Base-by-base conservation (phyloP, 106 monocot genomes). In the Alisma plantagoaquatica region DNA sequence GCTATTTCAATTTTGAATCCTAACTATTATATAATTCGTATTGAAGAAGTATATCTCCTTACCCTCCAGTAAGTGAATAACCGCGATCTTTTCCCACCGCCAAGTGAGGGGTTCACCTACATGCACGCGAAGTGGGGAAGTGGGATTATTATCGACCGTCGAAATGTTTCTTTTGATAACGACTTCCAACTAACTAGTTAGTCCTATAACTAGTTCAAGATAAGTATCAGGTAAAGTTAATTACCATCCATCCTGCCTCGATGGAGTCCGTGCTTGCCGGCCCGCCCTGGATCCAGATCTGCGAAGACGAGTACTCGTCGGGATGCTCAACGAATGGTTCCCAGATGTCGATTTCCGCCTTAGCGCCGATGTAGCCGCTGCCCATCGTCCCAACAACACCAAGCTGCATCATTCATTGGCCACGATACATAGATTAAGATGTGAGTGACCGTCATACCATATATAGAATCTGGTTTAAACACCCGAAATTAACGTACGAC, bases 221-320 rank as follows among this genome's bases (percentile, higher is more conserved):
- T 29, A 1, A 18, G 6, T 21, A 11, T 54, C 23, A 11, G 31
- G 10, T 33, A 3, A 57, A 23, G 23, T n/a, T n/a, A 17, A 60
- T 53, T 18, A 73, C 73, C 1, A 67, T 56, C 73, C 73, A 73
- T 67, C 73, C 73, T 17, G 32, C 47, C 61, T 73, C 73, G 5
- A 73, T 54, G 47, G 47, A 54, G 52, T 73, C 60, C 0, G 53
- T 29, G 26, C 26, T 14, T 25, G 15, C 60, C 2, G 52, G 66
- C 18, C 73, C 73, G 19, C 59, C 62, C 28, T 33, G 51, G 4
- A 73, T 60, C 54, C 67, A 62, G 14, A 73, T 50, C 31, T 52
- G 53, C 9, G 26, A 29, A 5, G 73, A 28, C 26, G 43, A 45
- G 47, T 47, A 73, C 18, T 73, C 73, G 17, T 67, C 67, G 5